phyloP scores from a whole-genome alignment of 192 early-diverging fungal species.

The Backusella westeae region DNA sequence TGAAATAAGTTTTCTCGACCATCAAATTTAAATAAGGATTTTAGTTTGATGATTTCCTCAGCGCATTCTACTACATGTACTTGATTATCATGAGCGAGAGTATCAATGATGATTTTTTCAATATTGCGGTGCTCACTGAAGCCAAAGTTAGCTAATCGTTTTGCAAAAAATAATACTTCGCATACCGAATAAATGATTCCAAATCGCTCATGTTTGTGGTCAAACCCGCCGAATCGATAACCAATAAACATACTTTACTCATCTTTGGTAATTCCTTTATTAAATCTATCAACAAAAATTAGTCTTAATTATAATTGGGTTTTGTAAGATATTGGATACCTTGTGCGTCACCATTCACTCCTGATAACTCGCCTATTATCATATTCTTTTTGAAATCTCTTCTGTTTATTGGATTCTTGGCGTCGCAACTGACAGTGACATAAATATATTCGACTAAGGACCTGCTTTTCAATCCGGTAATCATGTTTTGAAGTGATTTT shows the following conservation, averaged over 20 bases:
- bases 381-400: constrained; percentile 15
- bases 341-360: constrained; percentile 1
- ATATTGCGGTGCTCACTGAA: constrained; percentile 11
- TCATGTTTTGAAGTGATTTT: constrained; percentile 7
- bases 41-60: constrained; percentile 10
- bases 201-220: constrained; percentile 14
- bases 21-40: neutral
- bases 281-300: constrained; percentile 17
- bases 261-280: constrained; percentile 5
- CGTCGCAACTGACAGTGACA: neutral
- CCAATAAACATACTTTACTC: neutral
- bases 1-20: constrained; percentile 1
- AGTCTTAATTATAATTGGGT: constrained; percentile 8
- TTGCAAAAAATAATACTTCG: constrained; percentile 14
- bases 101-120: constrained; percentile 3
- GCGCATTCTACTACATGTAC: constrained; percentile 2
- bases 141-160: constrained; percentile 12
- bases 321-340: constrained; percentile 16
- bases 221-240: neutral
- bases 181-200: constrained; percentile 12
- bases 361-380: constrained; percentile 3
- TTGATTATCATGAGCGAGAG: constrained; percentile 11
- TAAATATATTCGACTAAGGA: constrained; percentile 12
- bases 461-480: neutral
- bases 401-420: neutral